Percentiles rank a stretch among this genome's conserved stretches.
These are phyloP conservation scores for Suillus subaureus DNA, from an alignment of 768 basidiomycete genomes.

Conservation along the genomic window DNA sequence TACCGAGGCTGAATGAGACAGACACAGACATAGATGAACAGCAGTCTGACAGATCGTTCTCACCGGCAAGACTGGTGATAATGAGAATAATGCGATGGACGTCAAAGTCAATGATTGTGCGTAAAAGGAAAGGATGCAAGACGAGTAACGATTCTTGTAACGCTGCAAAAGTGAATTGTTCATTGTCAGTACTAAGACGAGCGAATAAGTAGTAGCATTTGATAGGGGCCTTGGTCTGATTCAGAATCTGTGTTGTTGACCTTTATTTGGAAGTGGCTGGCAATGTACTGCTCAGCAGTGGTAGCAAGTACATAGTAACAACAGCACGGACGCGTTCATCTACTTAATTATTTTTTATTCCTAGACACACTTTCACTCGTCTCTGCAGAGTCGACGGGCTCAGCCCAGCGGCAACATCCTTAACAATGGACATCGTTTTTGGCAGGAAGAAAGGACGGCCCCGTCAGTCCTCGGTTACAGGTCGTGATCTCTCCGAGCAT, in stretches of 20 bases:
- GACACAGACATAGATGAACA: not conserved
- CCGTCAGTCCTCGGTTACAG: conserved; percentile 63
- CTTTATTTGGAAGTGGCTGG: conserved; percentile 6
- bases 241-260: not conserved
- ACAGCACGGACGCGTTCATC: conserved; percentile 1
- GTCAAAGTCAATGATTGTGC: not conserved
- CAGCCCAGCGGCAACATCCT: not conserved
- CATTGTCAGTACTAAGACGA: not conserved
- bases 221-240: not conserved
- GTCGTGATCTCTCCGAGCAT: conserved; percentile 61
- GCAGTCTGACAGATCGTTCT: not conserved
- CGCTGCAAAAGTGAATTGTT: not conserved
- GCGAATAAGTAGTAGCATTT: not conserved
- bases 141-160: not conserved
- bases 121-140: not conserved
- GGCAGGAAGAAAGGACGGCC: conserved; percentile 60
- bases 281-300: not conserved
- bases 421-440: conserved; percentile 65
- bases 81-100: not conserved
- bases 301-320: not conserved
- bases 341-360: conserved; percentile 9
- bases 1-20: not conserved
- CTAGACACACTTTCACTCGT: not conserved
- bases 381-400: conserved; percentile 1
- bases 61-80: not conserved